Evolutionary conservation across 306 rosid species (phyloP).

Genomic region (Carpinus viminea): DNA sequence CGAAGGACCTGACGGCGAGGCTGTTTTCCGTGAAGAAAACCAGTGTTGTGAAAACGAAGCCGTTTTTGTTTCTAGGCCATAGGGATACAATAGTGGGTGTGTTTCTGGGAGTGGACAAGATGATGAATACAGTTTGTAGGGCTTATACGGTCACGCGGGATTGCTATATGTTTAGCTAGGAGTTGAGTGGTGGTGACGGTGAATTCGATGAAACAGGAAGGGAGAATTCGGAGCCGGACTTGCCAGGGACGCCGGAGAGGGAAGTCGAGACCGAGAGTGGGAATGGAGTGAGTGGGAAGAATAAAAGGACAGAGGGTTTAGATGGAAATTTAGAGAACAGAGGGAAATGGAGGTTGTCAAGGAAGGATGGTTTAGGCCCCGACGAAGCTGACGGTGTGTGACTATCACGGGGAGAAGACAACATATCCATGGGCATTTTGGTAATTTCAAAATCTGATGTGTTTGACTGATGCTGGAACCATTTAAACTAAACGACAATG

Average conservation of each 20-base stretch:
- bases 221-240: conserved; percentile 42
- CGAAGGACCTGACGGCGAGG: conserved; percentile 84
- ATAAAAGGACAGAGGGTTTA: conserved; percentile 51
- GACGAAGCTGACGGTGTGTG: conserved; percentile 65
- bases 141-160: conserved; percentile 75
- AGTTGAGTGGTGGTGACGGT: conserved; percentile 29
- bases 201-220: conserved; percentile 48
- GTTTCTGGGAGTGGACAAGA: conserved; percentile 70
- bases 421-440: no score
- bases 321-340: conserved; percentile 38
- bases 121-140: conserved; percentile 47
- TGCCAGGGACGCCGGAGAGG: conserved; percentile 64
- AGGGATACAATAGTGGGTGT: conserved; percentile 79
- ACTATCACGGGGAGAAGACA: conserved; percentile 57
- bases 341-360: conserved; percentile 76
- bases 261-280: conserved; percentile 41
- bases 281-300: conserved; percentile 44
- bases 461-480: no score
- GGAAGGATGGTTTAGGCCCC: conserved; percentile 75
- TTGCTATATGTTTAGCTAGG: conserved; percentile 71
- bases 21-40: conserved; percentile 50
- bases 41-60: conserved; percentile 39
- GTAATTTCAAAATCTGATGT: no score
- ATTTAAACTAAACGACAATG: no score
- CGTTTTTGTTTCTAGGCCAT: conserved; percentile 75